Conservation (phyloP, 2,329 filamentous ascomycete species). For the Penicillium glabrum region DNA sequence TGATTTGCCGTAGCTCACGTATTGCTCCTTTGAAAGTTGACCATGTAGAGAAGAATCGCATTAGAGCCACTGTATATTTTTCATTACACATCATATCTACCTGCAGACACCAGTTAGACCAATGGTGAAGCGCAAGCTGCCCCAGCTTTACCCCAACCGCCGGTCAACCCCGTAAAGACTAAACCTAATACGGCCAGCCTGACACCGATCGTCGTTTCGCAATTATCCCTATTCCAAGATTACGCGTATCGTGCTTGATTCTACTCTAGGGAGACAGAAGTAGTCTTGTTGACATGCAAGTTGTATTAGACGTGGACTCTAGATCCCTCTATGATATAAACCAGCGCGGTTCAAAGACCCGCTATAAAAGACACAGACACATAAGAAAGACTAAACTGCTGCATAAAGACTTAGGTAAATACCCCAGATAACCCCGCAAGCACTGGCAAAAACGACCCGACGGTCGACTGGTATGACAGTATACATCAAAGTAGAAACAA, state of each 20-base stretch:
- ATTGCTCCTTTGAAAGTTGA: background rate
- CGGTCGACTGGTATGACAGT: constrained; percentile 69
- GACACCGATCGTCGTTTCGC: no score
- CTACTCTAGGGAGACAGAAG: no score
- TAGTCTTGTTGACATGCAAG: background rate
- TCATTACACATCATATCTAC: no score
- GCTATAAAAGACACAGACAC: background rate
- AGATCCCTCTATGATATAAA: background rate
- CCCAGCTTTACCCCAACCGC: no score
- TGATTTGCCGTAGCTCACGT: background rate
- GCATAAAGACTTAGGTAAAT: constrained; percentile 70
- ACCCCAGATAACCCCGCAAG: constrained; percentile 72
- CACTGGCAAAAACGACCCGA: constrained; percentile 68
- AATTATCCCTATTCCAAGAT: no score
- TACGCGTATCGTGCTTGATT: no score
- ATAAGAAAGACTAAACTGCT: constrained; percentile 31
- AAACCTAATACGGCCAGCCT: no score
- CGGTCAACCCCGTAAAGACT: no score
- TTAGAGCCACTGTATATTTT: no score
- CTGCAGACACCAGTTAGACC: no score
- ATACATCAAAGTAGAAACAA: constrained; percentile 70
- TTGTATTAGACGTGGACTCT: background rate
- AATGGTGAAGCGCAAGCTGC: no score
- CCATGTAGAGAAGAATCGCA: background rate
- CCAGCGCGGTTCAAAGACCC: background rate